A percentile compares a stretch with the other conserved stretches of the same genome.
Evolutionary conservation across 2,329 filamentous ascomycete genomes (phyloP).

Genomic region (Tolypocladium capitatum): DNA sequence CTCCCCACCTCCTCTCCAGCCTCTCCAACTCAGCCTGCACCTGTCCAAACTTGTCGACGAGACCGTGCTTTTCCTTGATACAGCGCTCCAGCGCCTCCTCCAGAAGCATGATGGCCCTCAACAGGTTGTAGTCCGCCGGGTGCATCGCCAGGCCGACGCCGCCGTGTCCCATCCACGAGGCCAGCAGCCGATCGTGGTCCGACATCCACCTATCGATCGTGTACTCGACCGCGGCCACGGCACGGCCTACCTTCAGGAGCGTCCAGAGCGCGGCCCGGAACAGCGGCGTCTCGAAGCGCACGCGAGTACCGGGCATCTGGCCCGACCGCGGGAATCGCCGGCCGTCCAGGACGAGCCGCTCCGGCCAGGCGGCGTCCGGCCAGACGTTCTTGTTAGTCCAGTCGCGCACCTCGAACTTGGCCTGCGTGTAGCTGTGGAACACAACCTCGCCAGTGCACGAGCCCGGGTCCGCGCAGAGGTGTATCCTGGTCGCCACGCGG

Average conservation of each 20-base stretch:
- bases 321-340: neutral
- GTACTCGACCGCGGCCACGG: neutral
- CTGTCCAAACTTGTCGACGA: neutral
- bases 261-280: neutral
- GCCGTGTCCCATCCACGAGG: too few species aligned
- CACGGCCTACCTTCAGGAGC: neutral
- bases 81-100: neutral
- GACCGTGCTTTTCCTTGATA: neutral
- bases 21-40: neutral
- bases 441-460: conserved; percentile 2
- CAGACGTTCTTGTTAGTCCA: neutral
- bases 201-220: neutral
- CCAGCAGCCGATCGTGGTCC: neutral
- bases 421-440: conserved; percentile 10
- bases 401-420: neutral
- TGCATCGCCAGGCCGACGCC: neutral
- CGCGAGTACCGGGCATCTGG: neutral
- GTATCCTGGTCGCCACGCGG: conserved; percentile 4
- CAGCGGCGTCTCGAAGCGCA: neutral
- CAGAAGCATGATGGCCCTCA: neutral
- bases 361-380: neutral
- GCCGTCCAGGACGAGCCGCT: neutral
- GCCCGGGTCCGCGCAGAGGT: conserved; percentile 6
- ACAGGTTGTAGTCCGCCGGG: neutral
- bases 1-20: neutral